Evolutionary conservation across 495 filamentous ascomycete species (phyloP).

Genomic region (Xylaria cubensis): DNA sequence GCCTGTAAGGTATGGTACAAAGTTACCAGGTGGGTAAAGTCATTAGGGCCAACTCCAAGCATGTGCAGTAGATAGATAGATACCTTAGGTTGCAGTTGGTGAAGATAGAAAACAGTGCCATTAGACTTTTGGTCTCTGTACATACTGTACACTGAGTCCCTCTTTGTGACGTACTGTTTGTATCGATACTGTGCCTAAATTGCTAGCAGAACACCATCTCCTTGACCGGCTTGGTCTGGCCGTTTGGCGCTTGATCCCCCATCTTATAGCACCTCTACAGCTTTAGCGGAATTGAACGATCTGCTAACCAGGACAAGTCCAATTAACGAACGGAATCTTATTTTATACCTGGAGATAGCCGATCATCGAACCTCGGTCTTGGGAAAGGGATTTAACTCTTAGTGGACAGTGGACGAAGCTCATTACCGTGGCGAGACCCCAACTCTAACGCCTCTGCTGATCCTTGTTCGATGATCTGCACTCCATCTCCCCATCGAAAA

Average conservation of each 20-base stretch:
- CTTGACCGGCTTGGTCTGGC: background rate
- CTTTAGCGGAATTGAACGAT: background rate
- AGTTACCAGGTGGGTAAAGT: slow-evolving; percentile 8
- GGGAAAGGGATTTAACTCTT: background rate
- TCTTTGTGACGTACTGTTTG: background rate
- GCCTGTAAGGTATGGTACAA: background rate
- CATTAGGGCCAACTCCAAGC: slow-evolving; percentile 12
- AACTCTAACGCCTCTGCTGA: slow-evolving; percentile 16
- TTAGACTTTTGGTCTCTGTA: background rate
- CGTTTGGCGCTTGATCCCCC: background rate
- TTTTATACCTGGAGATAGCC: background rate
- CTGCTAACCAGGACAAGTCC: background rate
- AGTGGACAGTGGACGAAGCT: slow-evolving; percentile 1
- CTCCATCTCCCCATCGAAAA: slow-evolving; percentile 29
- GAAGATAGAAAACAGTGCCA: slow-evolving; percentile 5
- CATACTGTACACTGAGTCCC: background rate
- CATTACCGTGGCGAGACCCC: background rate
- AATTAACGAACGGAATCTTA: background rate
- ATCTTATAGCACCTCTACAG: background rate
- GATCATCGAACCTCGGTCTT: background rate
- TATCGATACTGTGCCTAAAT: background rate
- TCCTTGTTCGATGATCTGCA: slow-evolving; percentile 18
- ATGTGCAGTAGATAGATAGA: too few species aligned
- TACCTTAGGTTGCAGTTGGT: too few species aligned
- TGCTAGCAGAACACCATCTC: background rate